Base-by-base conservation (phyloP, 768 basidiomycete species). In the Leccinum sublutescens region DNA sequence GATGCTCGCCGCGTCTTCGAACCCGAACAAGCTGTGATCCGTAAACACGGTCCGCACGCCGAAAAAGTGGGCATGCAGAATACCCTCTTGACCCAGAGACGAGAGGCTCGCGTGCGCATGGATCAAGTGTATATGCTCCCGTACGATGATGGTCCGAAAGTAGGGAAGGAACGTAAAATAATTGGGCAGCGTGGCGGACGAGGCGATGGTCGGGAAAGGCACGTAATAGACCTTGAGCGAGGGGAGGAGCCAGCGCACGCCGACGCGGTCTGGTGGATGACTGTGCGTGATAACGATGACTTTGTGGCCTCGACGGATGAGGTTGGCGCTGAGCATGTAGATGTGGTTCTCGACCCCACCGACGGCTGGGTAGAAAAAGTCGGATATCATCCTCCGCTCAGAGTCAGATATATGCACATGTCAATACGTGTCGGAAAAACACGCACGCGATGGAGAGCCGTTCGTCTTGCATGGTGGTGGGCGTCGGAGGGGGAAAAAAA, bases 291-390 rank as follows among this genome's bases (percentile, higher is more conserved):
- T 90, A 40, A 96, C 87, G 62, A 98, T 88, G 56, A 99, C 94
- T 74, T 91, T 93, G 74, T 99, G 95, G 4, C 95, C 94, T 43
- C 83, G 82, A 45, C 80, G 79, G 55, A 95, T 84, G 45, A 98
- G 85, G 51, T 89, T 87, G 19, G 89, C 86, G 58, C 88, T 87
- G 50, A 99, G 82, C 84, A 91, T 91, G 75, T 93, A 98, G 38
- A 98, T 95, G 73, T 97, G 94, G 60, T 87, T 95, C 76, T 98
- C 97, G 33, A 99, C 96, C 8, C 97, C 97, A 3, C 97, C 97
- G 3, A 95, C 88, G 58, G 84, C 81, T 1, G 97, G 97, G 68
- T 92, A 86, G 76, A 98, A 99, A 79, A 98, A 99, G 76, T 99
- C 97, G 45, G 88, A 91, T 58, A 98, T 85, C 92, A 98, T 94